A percentile compares a stretch with the other conserved stretches of the same genome.
These are phyloP conservation scores for Neospermospora avenae DNA, from an alignment of 2,329 filamentous ascomycete genomes.

Conservation along the genomic window DNA sequence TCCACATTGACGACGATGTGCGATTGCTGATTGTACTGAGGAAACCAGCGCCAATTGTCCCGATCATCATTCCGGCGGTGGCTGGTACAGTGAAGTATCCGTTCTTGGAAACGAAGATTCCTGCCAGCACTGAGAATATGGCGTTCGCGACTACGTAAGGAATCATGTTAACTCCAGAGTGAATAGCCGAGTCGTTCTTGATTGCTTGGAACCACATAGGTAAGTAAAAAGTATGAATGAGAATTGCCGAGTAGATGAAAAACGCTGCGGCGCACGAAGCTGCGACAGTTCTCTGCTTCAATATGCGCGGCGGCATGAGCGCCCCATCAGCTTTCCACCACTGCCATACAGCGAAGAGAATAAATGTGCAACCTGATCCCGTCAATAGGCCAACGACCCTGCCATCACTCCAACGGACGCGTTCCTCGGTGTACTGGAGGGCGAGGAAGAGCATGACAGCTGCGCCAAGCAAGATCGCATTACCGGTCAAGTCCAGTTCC, in stretches of 20 bases:
- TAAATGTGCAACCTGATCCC: conserved; percentile 24
- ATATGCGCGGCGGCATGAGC: conserved; percentile 44
- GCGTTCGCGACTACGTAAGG: conserved; percentile 28
- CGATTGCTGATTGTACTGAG: conserved; percentile 36
- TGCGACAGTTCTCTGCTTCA: conserved; percentile 37
- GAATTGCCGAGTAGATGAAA: conserved; percentile 25
- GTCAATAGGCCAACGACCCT: conserved; percentile 36
- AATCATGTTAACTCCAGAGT: conserved; percentile 27
- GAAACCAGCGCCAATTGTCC: conserved; percentile 23
- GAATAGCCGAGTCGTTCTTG: conserved; percentile 15
- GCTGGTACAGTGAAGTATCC: conserved; percentile 34
- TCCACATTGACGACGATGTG: conserved; percentile 44
- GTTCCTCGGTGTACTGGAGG: conserved; percentile 44
- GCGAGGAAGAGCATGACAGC: conserved; percentile 40
- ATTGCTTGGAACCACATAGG: conserved; percentile 32
- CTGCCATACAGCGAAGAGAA: conserved; percentile 35
- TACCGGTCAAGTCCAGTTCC: conserved; percentile 45
- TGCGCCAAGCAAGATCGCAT: conserved; percentile 42
- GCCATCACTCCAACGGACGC: conserved; percentile 25
- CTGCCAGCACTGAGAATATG: conserved; percentile 33
- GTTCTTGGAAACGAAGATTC: conserved; percentile 31
- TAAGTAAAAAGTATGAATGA: conserved; percentile 37
- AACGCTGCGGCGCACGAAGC: conserved; percentile 29
- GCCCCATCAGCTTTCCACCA: conserved; percentile 43
- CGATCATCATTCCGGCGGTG: conserved; percentile 21